Conservation (phyloP, 768 basidiomycete species). For the Leccinum imitatum region DNA sequence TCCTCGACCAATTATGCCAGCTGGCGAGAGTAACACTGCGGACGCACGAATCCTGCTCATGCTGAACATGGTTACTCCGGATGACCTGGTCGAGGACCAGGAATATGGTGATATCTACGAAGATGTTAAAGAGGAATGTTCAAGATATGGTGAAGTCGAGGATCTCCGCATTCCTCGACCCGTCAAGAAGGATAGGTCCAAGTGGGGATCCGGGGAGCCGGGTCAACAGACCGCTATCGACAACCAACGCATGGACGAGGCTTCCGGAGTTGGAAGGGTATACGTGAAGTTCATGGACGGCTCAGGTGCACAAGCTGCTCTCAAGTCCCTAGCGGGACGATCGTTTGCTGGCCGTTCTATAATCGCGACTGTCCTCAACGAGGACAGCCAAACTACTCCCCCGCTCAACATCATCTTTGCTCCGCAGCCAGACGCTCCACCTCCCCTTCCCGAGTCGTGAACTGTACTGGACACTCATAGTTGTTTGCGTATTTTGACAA, state of each 20-base stretch:
- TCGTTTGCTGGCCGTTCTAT: slow-evolving; percentile 86
- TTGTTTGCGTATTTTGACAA: slow-evolving; percentile 13
- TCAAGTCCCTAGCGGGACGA: slow-evolving; percentile 87
- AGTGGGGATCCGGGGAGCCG: slow-evolving; percentile 66
- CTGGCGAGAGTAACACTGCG: slow-evolving; percentile 57
- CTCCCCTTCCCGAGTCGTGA: slow-evolving; percentile 58
- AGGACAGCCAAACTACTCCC: slow-evolving; percentile 83
- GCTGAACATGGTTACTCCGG: slow-evolving; percentile 97
- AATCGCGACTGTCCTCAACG: slow-evolving; percentile 78
- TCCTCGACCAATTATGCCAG: slow-evolving; percentile 86
- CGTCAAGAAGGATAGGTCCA: slow-evolving; percentile 79
- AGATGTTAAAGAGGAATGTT: slow-evolving; percentile 90
- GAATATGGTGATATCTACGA: slow-evolving; percentile 95
- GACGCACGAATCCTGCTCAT: slow-evolving; percentile 89
- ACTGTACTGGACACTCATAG: neutral
- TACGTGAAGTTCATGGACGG: slow-evolving; percentile 83
- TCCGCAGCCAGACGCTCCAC: slow-evolving; percentile 79
- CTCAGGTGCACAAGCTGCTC: slow-evolving; percentile 62
- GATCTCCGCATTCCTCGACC: slow-evolving; percentile 90
- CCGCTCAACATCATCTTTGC: slow-evolving; percentile 82
- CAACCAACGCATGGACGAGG: slow-evolving; percentile 77
- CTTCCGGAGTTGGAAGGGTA: slow-evolving; percentile 90
- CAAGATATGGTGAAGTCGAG: slow-evolving; percentile 74
- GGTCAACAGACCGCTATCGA: slow-evolving; percentile 62
- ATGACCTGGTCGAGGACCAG: slow-evolving; percentile 85